These are phyloP conservation scores for Holtermanniella nyarrowii DNA, from an alignment of 768 basidiomycete species.

Conservation along the genomic window DNA sequence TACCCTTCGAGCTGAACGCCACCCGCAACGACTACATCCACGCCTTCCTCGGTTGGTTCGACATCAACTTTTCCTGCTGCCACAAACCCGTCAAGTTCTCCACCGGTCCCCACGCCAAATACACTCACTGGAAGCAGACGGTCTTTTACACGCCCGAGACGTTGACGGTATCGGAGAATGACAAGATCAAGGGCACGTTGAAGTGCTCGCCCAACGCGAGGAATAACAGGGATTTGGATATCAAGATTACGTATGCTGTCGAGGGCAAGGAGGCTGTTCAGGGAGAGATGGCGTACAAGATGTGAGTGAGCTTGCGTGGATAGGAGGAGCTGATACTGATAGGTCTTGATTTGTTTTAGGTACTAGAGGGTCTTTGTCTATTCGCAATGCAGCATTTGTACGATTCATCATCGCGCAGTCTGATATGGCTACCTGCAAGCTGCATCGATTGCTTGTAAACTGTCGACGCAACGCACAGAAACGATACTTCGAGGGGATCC, in stretches of 20 bases:
- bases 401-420: no score
- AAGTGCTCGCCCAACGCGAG: conserved; percentile 77
- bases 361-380: no score
- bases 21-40: conserved; percentile 91
- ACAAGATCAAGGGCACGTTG: conserved; percentile 62
- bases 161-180: conserved; percentile 48
- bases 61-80: conserved; percentile 86
- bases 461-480: no score
- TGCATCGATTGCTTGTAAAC: no score
- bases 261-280: conserved; percentile 36
- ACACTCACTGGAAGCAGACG: conserved; percentile 55
- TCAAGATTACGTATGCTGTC: conserved; percentile 61
- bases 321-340: background rate
- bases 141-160: conserved; percentile 80
- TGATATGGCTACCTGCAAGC: no score
- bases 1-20: conserved; percentile 65
- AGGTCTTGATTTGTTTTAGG: background rate
- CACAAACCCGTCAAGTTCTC: conserved; percentile 94
- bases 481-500: no score
- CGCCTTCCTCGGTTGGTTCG: conserved; percentile 99
- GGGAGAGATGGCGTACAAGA: conserved; percentile 42
- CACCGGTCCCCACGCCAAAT: conserved; percentile 89
- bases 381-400: no score
- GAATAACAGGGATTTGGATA: conserved; percentile 94
- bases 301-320: conserved; percentile 26